Base-by-base conservation (phyloP, 169 alveolate species). In the Theileria orientalis region DNA sequence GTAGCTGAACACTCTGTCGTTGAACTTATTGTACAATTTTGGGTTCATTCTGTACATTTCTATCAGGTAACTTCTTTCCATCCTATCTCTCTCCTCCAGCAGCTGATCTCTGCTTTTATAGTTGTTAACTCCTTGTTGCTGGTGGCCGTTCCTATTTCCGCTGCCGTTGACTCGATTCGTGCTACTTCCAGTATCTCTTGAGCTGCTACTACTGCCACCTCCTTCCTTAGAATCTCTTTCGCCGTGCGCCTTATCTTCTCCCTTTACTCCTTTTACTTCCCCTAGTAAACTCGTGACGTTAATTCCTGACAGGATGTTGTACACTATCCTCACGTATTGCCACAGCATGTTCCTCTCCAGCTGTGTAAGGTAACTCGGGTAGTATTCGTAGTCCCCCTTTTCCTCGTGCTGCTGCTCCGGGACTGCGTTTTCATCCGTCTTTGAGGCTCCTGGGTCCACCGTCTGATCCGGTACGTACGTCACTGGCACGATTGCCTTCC, bases 1-100 rank as follows among this genome's bases (percentile, higher is more conserved):
- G 9, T 7, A 37, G 21, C 37, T 56, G 21, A n/a, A 56, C 33
- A 56, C 19, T 37, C 44, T 37, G 9, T 9, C 9, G 16, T 56
- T 56, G 42, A n/a, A 30, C 21, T 56, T 56, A 56, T 56, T 56
- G 37, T 56, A 56, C 66, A 56, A 8, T 42, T 79, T 79, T 33
- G 87, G 87, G 73, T 79, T 79, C 57, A 79, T 25, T n/a, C 87
- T 74, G 11, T 56, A 56, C 66, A 79, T 62, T 29, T 79, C 83
- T 14, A 70, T n/a, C 52, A 77, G 23, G 35, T 72, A 27, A 0
- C 57, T 71, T 41, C 63, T 51, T 27, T 68, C 74, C 25, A 11
- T 49, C 16, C 21, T 63, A 44, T 44, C n/a, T n/a, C n/a, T n/a
- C n/a, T n/a, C n/a, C n/a, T 25, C 0, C 42, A 57, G 16, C 11